These are phyloP conservation scores for Triglochin maritima DNA, from an alignment of 106 monocot species.

Conservation along the genomic window DNA sequence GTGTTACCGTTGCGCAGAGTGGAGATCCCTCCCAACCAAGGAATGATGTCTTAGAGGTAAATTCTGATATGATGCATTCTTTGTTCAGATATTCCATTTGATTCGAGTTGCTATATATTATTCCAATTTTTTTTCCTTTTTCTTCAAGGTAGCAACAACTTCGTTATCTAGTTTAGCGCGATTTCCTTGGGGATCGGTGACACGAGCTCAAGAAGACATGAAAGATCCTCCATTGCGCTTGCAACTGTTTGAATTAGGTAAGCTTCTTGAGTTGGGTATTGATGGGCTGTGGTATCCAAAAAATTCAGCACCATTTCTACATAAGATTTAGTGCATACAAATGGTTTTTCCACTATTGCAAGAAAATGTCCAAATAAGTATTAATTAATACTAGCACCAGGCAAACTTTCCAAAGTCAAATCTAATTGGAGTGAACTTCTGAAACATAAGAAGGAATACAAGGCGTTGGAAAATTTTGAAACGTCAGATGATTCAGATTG, in stretches of 20 bases:
- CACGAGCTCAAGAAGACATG: conserved; percentile 9
- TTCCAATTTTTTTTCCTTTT: neutral
- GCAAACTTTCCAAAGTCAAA: too few relatives aligned
- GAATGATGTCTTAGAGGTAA: conserved; percentile 54
- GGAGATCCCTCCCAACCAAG: conserved; percentile 62
- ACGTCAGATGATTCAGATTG: too few relatives aligned
- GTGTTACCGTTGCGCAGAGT: conserved; percentile 26
- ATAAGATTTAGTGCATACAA: neutral
- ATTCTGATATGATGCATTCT: neutral
- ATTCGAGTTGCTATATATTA: neutral
- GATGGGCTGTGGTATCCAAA: neutral
- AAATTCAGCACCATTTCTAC: neutral
- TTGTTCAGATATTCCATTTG: neutral
- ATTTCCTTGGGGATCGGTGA: conserved; percentile 66
- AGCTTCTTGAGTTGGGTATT: conserved; percentile 4
- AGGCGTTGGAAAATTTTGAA: too few relatives aligned
- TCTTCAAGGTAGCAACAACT: conserved; percentile 54
- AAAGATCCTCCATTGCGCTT: conserved; percentile 18
- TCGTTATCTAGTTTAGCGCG: conserved; percentile 76
- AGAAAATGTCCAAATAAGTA: too few relatives aligned
- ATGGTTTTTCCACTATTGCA: neutral
- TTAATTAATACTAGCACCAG: too few relatives aligned
- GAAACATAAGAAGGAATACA: too few relatives aligned
- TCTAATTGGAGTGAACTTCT: too few relatives aligned
- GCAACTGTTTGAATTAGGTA: conserved; percentile 85